Conservation (phyloP, 78 protist species). For the Mastigamoeba balamuthi region DNA sequence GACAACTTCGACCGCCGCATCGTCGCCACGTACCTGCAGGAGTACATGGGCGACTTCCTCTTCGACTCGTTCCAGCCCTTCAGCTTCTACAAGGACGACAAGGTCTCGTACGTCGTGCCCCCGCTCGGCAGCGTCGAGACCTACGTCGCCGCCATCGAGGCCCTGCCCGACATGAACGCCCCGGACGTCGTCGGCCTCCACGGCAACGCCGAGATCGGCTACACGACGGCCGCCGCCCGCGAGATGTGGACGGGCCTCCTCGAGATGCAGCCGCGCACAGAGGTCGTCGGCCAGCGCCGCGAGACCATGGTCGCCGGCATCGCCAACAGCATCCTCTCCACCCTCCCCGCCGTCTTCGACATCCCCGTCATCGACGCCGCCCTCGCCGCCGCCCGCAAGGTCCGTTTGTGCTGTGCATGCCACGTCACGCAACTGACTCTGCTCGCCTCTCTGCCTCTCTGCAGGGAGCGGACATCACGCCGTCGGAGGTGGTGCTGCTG, state of each 20-base stretch:
- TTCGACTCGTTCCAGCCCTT: constrained; percentile 85
- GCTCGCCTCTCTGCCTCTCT: too few species aligned
- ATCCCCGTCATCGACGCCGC: background rate
- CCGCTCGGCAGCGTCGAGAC: background rate
- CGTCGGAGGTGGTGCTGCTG: constrained; percentile 70
- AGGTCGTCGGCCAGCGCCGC: constrained; percentile 31
- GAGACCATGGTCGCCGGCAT: constrained; percentile 22
- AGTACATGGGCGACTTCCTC: constrained; percentile 92
- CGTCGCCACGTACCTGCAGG: constrained; percentile 77
- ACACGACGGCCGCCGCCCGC: constrained; percentile 33
- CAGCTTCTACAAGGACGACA: constrained; percentile 48
- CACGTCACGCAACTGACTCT: too few species aligned
- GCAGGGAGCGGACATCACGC: constrained; percentile 16
- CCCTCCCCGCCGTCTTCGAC: constrained; percentile 49
- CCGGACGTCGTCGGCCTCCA: constrained; percentile 91
- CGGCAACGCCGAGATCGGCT: constrained; percentile 85
- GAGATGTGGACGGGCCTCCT: constrained; percentile 51
- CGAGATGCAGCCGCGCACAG: constrained; percentile 62
- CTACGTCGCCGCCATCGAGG: constrained; percentile 16
- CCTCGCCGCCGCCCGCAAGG: background rate
- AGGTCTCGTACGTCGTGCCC: constrained; percentile 22
- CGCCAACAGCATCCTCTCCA: constrained; percentile 12
- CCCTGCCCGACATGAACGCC: constrained; percentile 42
- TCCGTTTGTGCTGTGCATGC: background rate
- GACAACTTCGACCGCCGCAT: constrained; percentile 81